These are phyloP conservation scores for Lepidium didymum DNA, from an alignment of 345 rosid species.

Conservation along the genomic window DNA sequence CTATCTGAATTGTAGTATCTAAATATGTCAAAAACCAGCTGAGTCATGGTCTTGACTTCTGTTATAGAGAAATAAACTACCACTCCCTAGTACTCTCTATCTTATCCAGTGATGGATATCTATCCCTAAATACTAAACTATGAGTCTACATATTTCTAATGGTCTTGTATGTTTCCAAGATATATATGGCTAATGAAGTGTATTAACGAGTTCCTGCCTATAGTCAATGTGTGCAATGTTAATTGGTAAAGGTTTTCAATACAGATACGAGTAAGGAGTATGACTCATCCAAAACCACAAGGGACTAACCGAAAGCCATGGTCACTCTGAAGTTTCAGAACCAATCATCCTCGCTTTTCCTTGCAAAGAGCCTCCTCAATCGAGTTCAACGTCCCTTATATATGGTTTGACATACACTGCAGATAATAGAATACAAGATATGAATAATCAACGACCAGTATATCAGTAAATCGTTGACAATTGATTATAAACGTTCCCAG, in stretches of 20 bases:
- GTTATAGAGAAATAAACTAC: constrained; percentile 5
- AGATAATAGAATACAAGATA: constrained; percentile 1
- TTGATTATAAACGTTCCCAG: constrained; percentile 41
- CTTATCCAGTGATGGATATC: neutral
- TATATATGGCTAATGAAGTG: neutral
- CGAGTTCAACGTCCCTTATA: constrained; percentile 44
- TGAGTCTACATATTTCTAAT: no score
- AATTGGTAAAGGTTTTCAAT: constrained; percentile 18
- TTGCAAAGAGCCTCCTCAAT: constrained; percentile 16
- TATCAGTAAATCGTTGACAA: neutral
- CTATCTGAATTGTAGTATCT: neutral
- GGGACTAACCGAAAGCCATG: constrained; percentile 15
- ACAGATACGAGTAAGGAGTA: constrained; percentile 24
- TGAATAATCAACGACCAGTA: neutral
- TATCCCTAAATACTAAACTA: no score
- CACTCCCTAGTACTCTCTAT: constrained; percentile 4
- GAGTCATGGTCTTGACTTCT: constrained; percentile 18
- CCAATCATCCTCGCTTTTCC: no score
- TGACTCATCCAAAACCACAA: constrained; percentile 10
- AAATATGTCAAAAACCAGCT: constrained; percentile 15
- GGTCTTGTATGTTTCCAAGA: constrained; percentile 11
- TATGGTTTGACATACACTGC: constrained; percentile 54
- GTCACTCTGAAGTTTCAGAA: constrained; percentile 45
- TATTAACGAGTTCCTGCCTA: neutral
- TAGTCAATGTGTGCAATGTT: neutral